Evolutionary conservation across 495 filamentous ascomycete species (phyloP), one percentile per base, ranked within the genome.

Genomic region (Immersiella caudata): DNA sequence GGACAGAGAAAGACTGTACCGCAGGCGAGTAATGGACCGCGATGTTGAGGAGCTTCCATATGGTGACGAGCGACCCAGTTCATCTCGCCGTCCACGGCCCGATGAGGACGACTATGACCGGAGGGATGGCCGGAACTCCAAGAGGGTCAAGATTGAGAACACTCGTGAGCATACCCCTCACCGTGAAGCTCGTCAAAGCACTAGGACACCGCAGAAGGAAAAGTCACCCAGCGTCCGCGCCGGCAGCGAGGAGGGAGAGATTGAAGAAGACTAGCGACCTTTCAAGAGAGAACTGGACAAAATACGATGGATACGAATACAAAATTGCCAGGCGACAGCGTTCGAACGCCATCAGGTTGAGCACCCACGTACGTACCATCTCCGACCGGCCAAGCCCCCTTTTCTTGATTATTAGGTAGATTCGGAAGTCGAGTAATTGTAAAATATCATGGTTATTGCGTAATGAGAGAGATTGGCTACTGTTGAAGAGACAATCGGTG

Each of bases 171-270:
- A 82, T 68, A 85, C 87, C 71, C 81, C 80, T 66, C 82, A 79
- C 40, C 81, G 85, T 72, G 83, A 86, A 29, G 75, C 79, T 68
- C 85, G 82, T 76, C 81, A 80, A 64, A 84, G 77, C 66, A 85
- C 84, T 75, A 87, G 80, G 70, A 87, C 80, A 24, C 79, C 79
- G 24, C 80, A 63, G 61, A 56, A 63, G 57, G 24, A 61, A 9
- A 90, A 92, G 56, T 82, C 86, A 67, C 85, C 85, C 1, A 78
- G 75, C 55, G 85, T 92, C 22, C 88, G 90, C 73, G 91, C 89
- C 49, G 95, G 96, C 36, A 98, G 95, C 71, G 95, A 99, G 79
- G 95, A 99, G 79, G 95, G 95, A 26, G 95, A 99, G 81, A 97
- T 99, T 70, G 95, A 97, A 75, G 95, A 97, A 80, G 93, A 96